Conservation (phyloP, 208 protist genomes). For the Acanthamoeba pearcei region DNA sequence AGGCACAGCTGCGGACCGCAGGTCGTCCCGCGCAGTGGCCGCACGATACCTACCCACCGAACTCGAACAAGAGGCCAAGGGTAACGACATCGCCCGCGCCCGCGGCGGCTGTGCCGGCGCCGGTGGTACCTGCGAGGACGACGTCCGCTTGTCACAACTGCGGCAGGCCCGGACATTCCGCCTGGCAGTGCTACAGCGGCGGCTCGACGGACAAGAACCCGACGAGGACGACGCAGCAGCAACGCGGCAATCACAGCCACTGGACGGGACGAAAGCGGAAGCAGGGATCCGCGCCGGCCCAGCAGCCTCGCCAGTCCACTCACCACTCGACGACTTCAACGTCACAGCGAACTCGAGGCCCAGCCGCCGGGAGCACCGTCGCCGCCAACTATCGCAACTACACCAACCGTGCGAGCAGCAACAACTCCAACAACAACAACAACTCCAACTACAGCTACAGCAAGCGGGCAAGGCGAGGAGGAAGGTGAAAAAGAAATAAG, state of each 20-base stretch:
- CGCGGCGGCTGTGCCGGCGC: background rate
- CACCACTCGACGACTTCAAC: no score
- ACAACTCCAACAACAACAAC: background rate
- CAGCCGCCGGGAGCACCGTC: no score
- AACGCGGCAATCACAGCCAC: background rate
- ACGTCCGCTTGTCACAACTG: background rate
- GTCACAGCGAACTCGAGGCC: no score
- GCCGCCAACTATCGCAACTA: background rate
- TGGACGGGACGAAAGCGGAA: background rate
- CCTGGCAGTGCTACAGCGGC: constrained; percentile 7
- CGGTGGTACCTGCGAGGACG: background rate
- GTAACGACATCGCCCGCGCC: no score
- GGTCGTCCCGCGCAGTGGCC: no score
- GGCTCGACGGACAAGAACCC: background rate
- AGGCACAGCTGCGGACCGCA: no score
- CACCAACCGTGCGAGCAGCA: background rate
- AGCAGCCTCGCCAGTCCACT: no score
- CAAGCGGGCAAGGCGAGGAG: no score
- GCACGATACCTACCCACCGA: background rate
- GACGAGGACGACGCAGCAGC: background rate
- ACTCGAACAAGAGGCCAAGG: background rate
- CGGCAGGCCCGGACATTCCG: background rate
- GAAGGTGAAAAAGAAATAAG: no score
- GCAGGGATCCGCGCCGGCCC: background rate
- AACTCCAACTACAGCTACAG: background rate